Percentiles rank a stretch among this genome's conserved stretches.
These are phyloP conservation scores for Colletotrichum eleusines DNA, from an alignment of 2,329 filamentous ascomycete species.

Conservation along the genomic window DNA sequence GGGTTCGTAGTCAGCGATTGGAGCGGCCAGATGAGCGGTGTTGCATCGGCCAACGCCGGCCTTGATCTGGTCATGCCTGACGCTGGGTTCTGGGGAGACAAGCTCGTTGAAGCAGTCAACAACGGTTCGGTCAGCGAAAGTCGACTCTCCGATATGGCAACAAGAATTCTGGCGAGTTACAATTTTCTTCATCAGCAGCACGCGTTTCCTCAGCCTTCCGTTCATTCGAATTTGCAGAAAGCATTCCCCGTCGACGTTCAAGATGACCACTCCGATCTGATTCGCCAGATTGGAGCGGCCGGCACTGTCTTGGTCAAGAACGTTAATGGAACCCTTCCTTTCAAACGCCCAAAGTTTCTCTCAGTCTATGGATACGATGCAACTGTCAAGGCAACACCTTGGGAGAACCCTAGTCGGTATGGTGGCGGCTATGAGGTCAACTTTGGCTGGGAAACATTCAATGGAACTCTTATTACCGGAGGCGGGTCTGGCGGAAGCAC, in stretches of 20 bases:
- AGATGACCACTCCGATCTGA: conserved; percentile 24
- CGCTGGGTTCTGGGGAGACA: conserved; percentile 58
- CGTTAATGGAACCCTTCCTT: conserved; percentile 69
- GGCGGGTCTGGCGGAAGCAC: conserved; percentile 47
- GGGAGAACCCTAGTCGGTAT: conserved; percentile 38
- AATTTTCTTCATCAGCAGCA: conserved; percentile 63
- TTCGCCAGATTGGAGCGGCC: conserved; percentile 56
- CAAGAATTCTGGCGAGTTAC: conserved; percentile 69
- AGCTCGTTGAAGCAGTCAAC: conserved; percentile 69
- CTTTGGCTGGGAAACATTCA: conserved; percentile 53
- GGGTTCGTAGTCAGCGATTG: conserved; percentile 79
- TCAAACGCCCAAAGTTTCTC: conserved; percentile 65
- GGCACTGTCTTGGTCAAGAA: conserved; percentile 86
- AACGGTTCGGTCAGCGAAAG: conserved; percentile 69
- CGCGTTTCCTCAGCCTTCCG: conserved; percentile 59
- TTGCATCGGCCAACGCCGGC: conserved; percentile 72
- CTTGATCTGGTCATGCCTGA: conserved; percentile 79
- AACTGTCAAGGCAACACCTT: conserved; percentile 49
- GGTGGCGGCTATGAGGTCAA: conserved; percentile 58
- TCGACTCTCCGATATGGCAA: conserved; percentile 73
- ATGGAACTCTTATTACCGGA: conserved; percentile 57
- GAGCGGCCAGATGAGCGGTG: conserved; percentile 70
- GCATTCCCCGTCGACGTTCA: conserved; percentile 55
- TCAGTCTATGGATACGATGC: conserved; percentile 76
- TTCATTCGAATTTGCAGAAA: conserved; percentile 69